Evolutionary conservation across 73 alveolate genomes (phyloP), one percentile per base, ranked within the genome.

Genomic region (Paramecium octaurelia): DNA sequence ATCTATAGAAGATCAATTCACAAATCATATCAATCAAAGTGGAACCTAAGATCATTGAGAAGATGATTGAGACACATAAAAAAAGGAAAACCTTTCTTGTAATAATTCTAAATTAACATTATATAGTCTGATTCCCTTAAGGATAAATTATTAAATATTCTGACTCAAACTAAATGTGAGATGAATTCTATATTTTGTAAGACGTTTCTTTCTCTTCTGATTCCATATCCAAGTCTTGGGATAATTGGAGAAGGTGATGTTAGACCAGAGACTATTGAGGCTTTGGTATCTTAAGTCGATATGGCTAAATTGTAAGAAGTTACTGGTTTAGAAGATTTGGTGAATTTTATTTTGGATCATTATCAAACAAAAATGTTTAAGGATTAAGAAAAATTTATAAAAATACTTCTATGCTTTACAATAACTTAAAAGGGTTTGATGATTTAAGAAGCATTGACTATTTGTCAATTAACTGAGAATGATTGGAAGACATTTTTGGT

Each of bases 401-500:
- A 89, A 83, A 10, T 89, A 42, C 31, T 89, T n/a, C 35, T 77
- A 40, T 58, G 69, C 16, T 89, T 89, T 73, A 54, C 92, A 34
- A 58, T 71, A 46, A 89, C 94, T 11, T 70, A 89, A 70, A 89
- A 89, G 27, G 94, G 94, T 14, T 44, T 89, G 4, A 71, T 60
- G 6, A 44, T 70, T 5, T 77, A 69, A 20, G 94, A 89, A 46
- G 58, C 75, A 38, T 23, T 89, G 88, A 46, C 54, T 6, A 58
- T 89, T 23, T 70, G 92, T 38, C 24, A 70, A 21, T 35, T 89
- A 4, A 71, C 42, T 23, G 92, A 89, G 50, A 83, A 54, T 24
- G 94, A 89, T 36, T 89, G 94, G 94, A 70, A 70, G 27, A n/a
- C 50, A 5, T 89, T 89, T 54, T 18, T 89, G 24, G 94, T 88